Evolutionary conservation across 108 stramenopile genomes (phyloP), one percentile per base, ranked within the genome.

Genomic region (Nannochloropsis oceanica): DNA sequence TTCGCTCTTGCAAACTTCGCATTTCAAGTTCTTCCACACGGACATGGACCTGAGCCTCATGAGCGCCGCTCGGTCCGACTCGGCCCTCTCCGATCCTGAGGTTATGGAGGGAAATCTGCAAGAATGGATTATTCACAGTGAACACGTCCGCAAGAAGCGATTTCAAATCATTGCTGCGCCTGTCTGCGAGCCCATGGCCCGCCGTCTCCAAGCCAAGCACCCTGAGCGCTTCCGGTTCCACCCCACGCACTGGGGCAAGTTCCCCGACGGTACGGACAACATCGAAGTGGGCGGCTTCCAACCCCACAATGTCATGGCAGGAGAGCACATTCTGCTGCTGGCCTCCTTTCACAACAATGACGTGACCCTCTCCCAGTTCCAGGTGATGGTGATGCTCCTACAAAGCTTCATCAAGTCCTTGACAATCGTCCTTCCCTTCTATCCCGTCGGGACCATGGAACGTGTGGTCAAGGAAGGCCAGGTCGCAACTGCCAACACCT

Each of bases 291-390:
- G 25, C 24, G 20, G 73, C 27, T 84, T n/a, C 26, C 20, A 81
- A 81, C 83, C 42, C 13, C 25, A 46, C 26, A 93, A 94, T 83
- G 84, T 94, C 11, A 88, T 96, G 26, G 92, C 94, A 0, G 95
- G 95, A 24, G 94, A 94, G 86, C 92, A 94, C 81, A 93, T 96
- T 43, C 89, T 96, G 44, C 94, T 96, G 80, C 88, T 96, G 86
- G 93, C 89, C 13, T 91, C 91, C 80, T 95, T 96, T 83, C 94
- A 94, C 91, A 94, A 93, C 92, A 96, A 96, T 82, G 95, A 96
- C 90, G 94, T 94, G 26, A 96, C 95, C 0, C 92, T 96, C n/a
- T 92, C 91, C 81, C 95, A 96, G 82, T 94, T 96, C 89, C 93
- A 93, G 88, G 89, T 95, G 85, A 93, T 96, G 92, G 94, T 96